These are phyloP conservation scores for Thraustochytrium striatum DNA, from an alignment of 352 stramenopile species.

Conservation along the genomic window DNA sequence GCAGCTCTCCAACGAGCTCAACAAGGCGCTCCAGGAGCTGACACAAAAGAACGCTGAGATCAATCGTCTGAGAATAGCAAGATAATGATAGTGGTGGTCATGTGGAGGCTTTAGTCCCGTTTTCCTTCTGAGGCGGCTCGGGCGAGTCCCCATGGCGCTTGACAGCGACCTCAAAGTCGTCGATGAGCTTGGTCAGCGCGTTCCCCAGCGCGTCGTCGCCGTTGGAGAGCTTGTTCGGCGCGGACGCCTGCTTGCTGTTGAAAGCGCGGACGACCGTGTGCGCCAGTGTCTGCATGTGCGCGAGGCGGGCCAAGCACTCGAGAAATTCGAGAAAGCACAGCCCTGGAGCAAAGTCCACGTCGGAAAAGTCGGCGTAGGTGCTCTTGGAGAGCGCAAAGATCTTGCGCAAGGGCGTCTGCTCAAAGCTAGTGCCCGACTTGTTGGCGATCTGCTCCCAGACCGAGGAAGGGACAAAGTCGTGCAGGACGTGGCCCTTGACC, in stretches of 20 bases:
- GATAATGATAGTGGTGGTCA: background rate
- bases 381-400: constrained; percentile 43
- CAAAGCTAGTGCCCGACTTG: background rate
- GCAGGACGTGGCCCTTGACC: constrained; percentile 35
- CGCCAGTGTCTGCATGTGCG: constrained; percentile 5
- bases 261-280: background rate
- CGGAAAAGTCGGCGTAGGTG: constrained; percentile 29
- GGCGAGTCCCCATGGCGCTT: too few species aligned
- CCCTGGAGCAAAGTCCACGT: constrained; percentile 36
- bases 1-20: constrained; percentile 17
- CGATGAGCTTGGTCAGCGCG: too few species aligned
- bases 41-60: constrained; percentile 43
- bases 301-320: constrained; percentile 26
- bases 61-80: background rate
- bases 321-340: constrained; percentile 46
- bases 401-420: background rate
- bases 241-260: background rate
- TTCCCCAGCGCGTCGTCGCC: too few species aligned
- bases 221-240: too few species aligned
- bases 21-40: constrained; percentile 42
- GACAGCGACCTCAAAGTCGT: too few species aligned
- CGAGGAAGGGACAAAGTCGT: constrained; percentile 18
- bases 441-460: constrained; percentile 16
- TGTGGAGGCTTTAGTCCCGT: too few species aligned
- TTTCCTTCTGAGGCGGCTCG: too few species aligned